phyloP scores from a whole-genome alignment of 805 yeast genomes.

The Yamadazyma insecticola region DNA sequence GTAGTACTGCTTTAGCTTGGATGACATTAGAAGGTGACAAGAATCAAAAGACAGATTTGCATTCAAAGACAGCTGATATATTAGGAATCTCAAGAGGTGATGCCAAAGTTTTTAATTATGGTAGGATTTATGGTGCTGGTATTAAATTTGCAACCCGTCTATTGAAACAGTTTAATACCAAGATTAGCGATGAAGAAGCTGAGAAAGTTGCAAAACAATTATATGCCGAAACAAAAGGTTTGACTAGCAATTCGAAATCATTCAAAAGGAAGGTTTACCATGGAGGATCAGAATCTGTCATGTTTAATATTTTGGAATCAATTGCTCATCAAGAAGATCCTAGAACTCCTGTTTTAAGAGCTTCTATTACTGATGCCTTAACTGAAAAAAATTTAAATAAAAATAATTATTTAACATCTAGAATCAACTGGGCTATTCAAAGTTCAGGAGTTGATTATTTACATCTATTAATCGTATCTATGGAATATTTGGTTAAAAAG shows the following conservation, averaged over 20 bases:
- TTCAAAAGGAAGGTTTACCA: constrained; percentile 45
- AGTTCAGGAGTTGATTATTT: constrained; percentile 96
- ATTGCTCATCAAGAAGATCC: constrained; percentile 82
- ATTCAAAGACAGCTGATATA: constrained; percentile 87
- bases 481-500: constrained; percentile 72
- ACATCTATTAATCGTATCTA: constrained; percentile 76
- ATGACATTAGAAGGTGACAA: constrained; percentile 98
- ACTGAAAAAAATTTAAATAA: constrained; percentile 58
- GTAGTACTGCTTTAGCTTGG: constrained; percentile 97
- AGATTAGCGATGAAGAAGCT: constrained; percentile 64
- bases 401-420: constrained; percentile 72
- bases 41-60: constrained; percentile 87
- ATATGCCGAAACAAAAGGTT: constrained; percentile 83
- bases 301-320: constrained; percentile 83
- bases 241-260: constrained; percentile 14
- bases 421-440: constrained; percentile 97
- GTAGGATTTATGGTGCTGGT: constrained; percentile 98
- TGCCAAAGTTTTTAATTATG: constrained; percentile 94
- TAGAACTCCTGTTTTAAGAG: constrained; percentile 86
- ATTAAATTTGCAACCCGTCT: constrained; percentile 82
- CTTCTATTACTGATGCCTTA: constrained; percentile 86
- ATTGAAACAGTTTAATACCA: constrained; percentile 77
- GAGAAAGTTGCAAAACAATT: constrained; percentile 56
- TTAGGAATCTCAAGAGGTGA: constrained; percentile 86
- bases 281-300: constrained; percentile 92